Base-by-base conservation (phyloP, 257 asterid genomes). In the Oldenlandia corymbosa region DNA sequence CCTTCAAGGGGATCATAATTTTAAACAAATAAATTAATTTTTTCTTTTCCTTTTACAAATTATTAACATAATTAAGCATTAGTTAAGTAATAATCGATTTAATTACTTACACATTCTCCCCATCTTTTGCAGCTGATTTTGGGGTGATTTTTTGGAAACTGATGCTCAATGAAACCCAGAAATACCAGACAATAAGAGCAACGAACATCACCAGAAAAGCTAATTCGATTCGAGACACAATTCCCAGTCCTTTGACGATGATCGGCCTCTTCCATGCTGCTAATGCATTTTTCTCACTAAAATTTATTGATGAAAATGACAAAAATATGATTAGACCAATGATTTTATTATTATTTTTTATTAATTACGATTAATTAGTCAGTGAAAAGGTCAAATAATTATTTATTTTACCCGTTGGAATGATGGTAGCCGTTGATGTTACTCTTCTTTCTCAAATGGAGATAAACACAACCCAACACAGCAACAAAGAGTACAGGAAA, bases 161-260 rank as follows among this genome's bases (percentile, higher is more conserved):
- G 20, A 68, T n/a, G 1, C 13, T 71, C 55, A 91, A 63, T 59
- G 82, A 83, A 7, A 70, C 73, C 0, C 86, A 71, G 26, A 85
- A 70, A 60, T 75, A 74, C 97, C 97, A 92, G 36, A 80, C 60
- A 1, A 92, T 74, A 12, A 92, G 93, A 23, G 91, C 93, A 0
- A 89, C 72, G 76, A 92, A 92, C 95, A 89, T 89, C 59, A 81
- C 58, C 2, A 88, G 69, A 62, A 92, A 85, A 0, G 84, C 75
- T 0, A 86, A 77, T 72, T 88, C 97, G 4, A 86, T 86, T 34
- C 83, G 67, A 2, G 98, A 79, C 18, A 89, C 93, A 3, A 92
- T 81, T 37, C 98, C 97, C 1, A 88, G 79, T 36, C 96, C 95
- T 76, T 77, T 82, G 18, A 87, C 67, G 41, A 85, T 77, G 73